Conservation (phyloP, 2,329 filamentous ascomycete genomes). For the Fusarium veterinarium region DNA sequence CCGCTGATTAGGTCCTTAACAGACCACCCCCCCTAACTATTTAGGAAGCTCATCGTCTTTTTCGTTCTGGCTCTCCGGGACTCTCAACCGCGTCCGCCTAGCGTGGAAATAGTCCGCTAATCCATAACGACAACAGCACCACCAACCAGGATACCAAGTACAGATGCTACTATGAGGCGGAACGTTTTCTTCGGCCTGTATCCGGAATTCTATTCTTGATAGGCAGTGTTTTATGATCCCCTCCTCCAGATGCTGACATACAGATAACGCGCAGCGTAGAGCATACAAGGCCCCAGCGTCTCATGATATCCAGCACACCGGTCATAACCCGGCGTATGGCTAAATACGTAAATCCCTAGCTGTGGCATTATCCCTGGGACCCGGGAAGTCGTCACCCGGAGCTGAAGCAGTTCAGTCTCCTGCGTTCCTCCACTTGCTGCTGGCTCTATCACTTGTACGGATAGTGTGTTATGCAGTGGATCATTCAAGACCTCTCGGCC, state of each 20-base stretch:
- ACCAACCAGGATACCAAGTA: neutral
- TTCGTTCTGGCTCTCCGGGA: conserved; percentile 27
- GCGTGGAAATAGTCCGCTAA: conserved; percentile 28
- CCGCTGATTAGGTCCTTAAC: conserved; percentile 19
- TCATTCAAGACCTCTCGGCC: conserved; percentile 4
- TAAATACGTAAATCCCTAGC: conserved; percentile 9
- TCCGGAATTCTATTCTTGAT: neutral
- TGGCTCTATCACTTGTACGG: conserved; percentile 1
- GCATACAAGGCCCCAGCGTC: neutral
- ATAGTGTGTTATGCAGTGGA: neutral
- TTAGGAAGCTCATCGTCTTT: conserved; percentile 19
- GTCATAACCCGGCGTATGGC: neutral
- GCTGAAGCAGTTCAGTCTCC: conserved; percentile 3
- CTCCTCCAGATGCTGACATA: conserved; percentile 2
- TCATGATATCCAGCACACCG: conserved; percentile 5
- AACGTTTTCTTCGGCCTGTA: conserved; percentile 6
- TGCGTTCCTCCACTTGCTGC: conserved; percentile 7
- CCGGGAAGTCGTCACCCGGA: conserved; percentile 17
- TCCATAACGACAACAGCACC: conserved; percentile 9
- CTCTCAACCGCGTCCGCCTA: conserved; percentile 35
- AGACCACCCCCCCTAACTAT: conserved; percentile 2
- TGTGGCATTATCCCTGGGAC: conserved; percentile 21
- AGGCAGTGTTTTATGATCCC: conserved; percentile 1
- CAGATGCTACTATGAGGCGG: conserved; percentile 1
- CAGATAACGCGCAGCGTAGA: neutral